Conservation (phyloP, 805 yeast species). For the Monosporozyma unispora region DNA sequence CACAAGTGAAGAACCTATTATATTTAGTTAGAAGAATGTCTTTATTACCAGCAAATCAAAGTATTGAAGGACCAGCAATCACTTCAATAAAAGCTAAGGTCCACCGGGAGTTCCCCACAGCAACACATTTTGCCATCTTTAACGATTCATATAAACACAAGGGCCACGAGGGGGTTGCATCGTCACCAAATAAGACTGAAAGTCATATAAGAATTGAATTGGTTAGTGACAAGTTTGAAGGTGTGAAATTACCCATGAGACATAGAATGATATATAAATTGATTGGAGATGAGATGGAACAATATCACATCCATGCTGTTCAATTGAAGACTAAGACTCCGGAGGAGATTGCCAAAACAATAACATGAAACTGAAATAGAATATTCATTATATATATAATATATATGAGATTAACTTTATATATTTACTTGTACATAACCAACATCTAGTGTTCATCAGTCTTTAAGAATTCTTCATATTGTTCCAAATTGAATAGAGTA, state of each 20-base stretch:
- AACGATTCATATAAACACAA: slow-evolving; percentile 87
- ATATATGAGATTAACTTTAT: neutral
- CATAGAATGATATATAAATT: slow-evolving; percentile 67
- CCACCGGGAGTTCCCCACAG: slow-evolving; percentile 3
- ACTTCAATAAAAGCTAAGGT: slow-evolving; percentile 4
- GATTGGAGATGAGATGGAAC: slow-evolving; percentile 58
- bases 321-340: slow-evolving; percentile 77
- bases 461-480: slow-evolving; percentile 49
- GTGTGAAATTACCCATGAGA: slow-evolving; percentile 58
- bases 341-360: slow-evolving; percentile 39
- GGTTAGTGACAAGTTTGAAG: slow-evolving; percentile 60
- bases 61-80: slow-evolving; percentile 8
- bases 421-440: slow-evolving; percentile 1
- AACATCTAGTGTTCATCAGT: slow-evolving; percentile 34
- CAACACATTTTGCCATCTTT: slow-evolving; percentile 36
- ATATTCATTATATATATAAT: neutral
- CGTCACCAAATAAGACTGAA: slow-evolving; percentile 62
- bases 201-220: slow-evolving; percentile 61
- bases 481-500: slow-evolving; percentile 47
- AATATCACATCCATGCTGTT: slow-evolving; percentile 77
- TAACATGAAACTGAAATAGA: no score
- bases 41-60: slow-evolving; percentile 3
- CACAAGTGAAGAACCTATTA: neutral
- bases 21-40: neutral
- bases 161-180: slow-evolving; percentile 75